phyloP scores from a whole-genome alignment of 768 basidiomycete species.

The Mycena polygramma region DNA sequence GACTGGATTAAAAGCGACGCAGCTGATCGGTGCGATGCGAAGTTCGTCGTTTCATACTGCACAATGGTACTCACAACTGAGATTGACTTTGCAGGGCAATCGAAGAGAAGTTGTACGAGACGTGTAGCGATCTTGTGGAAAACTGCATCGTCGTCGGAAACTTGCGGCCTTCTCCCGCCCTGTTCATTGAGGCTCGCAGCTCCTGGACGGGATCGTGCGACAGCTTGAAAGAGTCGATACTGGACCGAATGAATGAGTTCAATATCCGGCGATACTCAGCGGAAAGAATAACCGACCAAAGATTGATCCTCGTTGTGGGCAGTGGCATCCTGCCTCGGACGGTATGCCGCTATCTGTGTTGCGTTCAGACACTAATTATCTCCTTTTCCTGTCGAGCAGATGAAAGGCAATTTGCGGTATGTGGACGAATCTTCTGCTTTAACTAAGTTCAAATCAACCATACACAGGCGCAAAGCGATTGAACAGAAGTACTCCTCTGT shows the following conservation, averaged over 20 bases:
- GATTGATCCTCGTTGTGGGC: conserved; percentile 20
- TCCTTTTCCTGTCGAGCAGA: conserved; percentile 16
- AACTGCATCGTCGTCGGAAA: conserved; percentile 41
- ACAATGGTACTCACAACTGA: conserved; percentile 20
- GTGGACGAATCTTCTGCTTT: conserved; percentile 17
- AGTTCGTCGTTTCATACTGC: conserved; percentile 27
- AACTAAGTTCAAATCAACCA: conserved; percentile 21
- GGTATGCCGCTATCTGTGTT: conserved; percentile 11
- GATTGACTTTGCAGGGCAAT: conserved; percentile 32
- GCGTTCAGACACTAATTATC: conserved; percentile 12
- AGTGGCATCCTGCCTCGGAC: conserved; percentile 17
- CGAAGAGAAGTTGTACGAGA: conserved; percentile 36
- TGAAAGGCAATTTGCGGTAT: conserved; percentile 27
- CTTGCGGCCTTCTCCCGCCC: conserved; percentile 28
- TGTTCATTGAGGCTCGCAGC: conserved; percentile 42
- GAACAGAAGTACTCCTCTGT: conserved; percentile 19
- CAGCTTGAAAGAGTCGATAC: conserved; percentile 22
- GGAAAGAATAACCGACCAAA: conserved; percentile 22
- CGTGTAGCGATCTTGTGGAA: conserved; percentile 34
- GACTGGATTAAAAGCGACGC: conserved; percentile 40
- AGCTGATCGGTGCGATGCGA: conserved; percentile 45
- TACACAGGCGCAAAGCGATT: conserved; percentile 24
- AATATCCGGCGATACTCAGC: conserved; percentile 22
- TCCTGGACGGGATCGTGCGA: conserved; percentile 18
- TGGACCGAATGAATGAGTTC: conserved; percentile 24